Conservation (phyloP, 2,329 filamentous ascomycete genomes). For the Ophiostoma pallidulum region DNA sequence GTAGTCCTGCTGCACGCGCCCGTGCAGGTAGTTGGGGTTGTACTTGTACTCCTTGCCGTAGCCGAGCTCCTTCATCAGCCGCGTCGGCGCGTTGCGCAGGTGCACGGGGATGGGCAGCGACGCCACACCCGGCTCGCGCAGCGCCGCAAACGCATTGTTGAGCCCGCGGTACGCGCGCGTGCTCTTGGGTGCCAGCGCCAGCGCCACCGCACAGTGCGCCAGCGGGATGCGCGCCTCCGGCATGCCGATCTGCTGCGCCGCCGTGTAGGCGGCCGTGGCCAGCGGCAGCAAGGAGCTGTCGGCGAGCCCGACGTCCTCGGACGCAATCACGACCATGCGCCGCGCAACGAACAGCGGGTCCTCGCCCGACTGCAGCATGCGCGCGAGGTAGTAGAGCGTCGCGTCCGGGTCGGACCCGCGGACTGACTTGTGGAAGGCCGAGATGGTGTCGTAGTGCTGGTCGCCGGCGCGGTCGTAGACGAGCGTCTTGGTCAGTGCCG, state of each 20-base stretch:
- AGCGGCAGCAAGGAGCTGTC: slow-evolving; percentile 76
- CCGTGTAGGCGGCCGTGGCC: slow-evolving; percentile 76
- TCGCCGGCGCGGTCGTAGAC: slow-evolving; percentile 94
- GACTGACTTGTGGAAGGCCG: slow-evolving; percentile 91
- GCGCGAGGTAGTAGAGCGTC: slow-evolving; percentile 83
- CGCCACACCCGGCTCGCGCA: slow-evolving; percentile 76
- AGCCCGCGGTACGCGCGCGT: slow-evolving; percentile 77
- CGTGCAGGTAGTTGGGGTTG: slow-evolving; percentile 80
- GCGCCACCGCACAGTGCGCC: slow-evolving; percentile 74
- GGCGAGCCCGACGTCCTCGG: slow-evolving; percentile 85
- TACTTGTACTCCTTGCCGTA: slow-evolving; percentile 94
- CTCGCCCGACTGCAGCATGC: slow-evolving; percentile 93
- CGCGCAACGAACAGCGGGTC: slow-evolving; percentile 88
- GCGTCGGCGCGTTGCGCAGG: slow-evolving; percentile 82
- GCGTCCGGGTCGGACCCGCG: slow-evolving; percentile 81
- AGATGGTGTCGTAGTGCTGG: slow-evolving; percentile 96
- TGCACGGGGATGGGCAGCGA: slow-evolving; percentile 77
- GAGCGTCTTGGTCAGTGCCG: slow-evolving; percentile 77
- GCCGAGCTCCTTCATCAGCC: slow-evolving; percentile 85
- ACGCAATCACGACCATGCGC: slow-evolving; percentile 88
- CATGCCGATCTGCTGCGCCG: slow-evolving; percentile 87
- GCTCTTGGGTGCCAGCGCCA: slow-evolving; percentile 74
- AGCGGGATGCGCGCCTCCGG: slow-evolving; percentile 90
- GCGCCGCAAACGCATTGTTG: slow-evolving; percentile 67
- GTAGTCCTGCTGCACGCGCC: slow-evolving; percentile 78